These are phyloP conservation scores for Ruellia speciosa DNA, from an alignment of 305 asterid genomes.

Conservation along the genomic window DNA sequence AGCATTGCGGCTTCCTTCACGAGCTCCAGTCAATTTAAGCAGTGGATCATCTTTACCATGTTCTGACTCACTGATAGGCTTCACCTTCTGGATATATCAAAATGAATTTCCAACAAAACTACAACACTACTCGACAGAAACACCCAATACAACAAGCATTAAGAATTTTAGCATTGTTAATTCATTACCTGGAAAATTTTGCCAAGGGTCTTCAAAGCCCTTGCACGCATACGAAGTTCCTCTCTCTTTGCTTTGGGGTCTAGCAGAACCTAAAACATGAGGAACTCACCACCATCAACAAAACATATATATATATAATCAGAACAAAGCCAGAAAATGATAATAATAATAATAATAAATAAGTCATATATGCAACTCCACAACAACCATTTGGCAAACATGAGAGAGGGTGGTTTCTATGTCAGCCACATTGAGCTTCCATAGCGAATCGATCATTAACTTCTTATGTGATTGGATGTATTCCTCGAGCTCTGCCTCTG, in stretches of 20 bases:
- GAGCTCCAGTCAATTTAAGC: slow-evolving; percentile 32
- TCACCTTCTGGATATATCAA: slow-evolving; percentile 33
- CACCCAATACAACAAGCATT: background rate
- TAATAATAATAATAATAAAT: slow-evolving; percentile 4
- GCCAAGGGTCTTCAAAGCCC: slow-evolving; percentile 66
- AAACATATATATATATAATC: too few species aligned
- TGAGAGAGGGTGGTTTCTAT: slow-evolving; percentile 56
- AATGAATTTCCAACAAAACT: background rate
- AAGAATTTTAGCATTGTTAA: too few species aligned
- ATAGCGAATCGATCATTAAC: slow-evolving; percentile 75
- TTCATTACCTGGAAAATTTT: slow-evolving; percentile 47
- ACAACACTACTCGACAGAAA: slow-evolving; percentile 1
- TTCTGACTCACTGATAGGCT: slow-evolving; percentile 35
- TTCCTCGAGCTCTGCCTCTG: slow-evolving; percentile 59
- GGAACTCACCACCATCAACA: slow-evolving; percentile 12
- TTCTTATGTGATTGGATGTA: slow-evolving; percentile 67
- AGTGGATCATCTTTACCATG: slow-evolving; percentile 25
- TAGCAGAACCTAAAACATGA: slow-evolving; percentile 44
- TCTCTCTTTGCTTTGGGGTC: slow-evolving; percentile 56
- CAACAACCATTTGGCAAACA: slow-evolving; percentile 59
- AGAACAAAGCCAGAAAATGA: background rate
- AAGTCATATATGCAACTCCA: slow-evolving; percentile 12
- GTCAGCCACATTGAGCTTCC: slow-evolving; percentile 88
- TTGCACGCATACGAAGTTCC: slow-evolving; percentile 65
- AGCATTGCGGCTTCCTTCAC: slow-evolving; percentile 25